phyloP scores from a whole-genome alignment of 179 eudicot genomes.

The Amaranthus tricolor region DNA sequence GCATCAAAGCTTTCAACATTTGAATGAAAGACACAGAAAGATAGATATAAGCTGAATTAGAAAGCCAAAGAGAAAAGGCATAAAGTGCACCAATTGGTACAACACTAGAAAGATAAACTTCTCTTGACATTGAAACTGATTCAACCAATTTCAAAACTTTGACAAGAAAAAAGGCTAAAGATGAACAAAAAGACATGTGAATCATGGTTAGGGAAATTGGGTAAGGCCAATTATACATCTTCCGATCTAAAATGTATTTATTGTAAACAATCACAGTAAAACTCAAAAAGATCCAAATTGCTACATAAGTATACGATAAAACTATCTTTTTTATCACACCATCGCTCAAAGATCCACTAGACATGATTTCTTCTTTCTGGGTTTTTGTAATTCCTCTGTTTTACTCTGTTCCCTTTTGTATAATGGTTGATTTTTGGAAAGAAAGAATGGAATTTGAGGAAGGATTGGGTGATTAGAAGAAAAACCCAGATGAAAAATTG shows the following conservation, averaged over 20 bases:
- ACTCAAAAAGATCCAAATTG: constrained; percentile 78
- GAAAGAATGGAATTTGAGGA: not conserved
- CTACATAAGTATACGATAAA: constrained; percentile 71
- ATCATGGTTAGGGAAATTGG: constrained; percentile 88
- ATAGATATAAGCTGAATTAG: constrained; percentile 78
- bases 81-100: constrained; percentile 74
- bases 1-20: constrained; percentile 82
- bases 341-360: constrained; percentile 47
- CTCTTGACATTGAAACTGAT: constrained; percentile 52
- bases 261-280: constrained; percentile 85
- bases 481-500: not conserved
- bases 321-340: constrained; percentile 69
- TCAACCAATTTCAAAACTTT: constrained; percentile 49
- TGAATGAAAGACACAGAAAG: constrained; percentile 74
- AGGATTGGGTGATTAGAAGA: not conserved
- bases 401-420: not conserved
- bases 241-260: constrained; percentile 81
- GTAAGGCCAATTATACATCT: constrained; percentile 81
- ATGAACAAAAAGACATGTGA: constrained; percentile 77
- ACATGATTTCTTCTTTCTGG: constrained; percentile 8
- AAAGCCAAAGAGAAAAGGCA: constrained; percentile 66
- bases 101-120: constrained; percentile 58
- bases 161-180: constrained; percentile 57
- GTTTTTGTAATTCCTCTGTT: not conserved
- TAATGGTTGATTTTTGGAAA: not conserved